A percentile compares a stretch with the other conserved stretches of the same genome.
Evolutionary conservation across 2,329 filamentous ascomycete species (phyloP).

Genomic region (Botryotinia convoluta): DNA sequence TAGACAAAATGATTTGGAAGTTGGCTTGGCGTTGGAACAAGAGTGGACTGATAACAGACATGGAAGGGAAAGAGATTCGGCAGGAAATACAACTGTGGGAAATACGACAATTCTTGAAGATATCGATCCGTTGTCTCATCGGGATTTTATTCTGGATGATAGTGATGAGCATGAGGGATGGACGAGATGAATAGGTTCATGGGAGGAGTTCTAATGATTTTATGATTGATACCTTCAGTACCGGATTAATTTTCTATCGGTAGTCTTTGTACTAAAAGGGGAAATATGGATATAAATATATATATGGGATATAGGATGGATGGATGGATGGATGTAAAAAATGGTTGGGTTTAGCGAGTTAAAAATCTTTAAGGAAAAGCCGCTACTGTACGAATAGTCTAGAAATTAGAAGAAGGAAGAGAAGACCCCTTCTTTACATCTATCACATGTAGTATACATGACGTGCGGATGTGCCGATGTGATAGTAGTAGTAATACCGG

Average conservation of each 20-base stretch:
- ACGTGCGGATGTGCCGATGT: not conserved
- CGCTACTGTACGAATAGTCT: not conserved
- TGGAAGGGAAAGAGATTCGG: not conserved
- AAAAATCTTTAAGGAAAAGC: not conserved
- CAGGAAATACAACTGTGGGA: not conserved
- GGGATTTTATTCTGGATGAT: constrained; percentile 15
- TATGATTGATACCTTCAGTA: constrained; percentile 6
- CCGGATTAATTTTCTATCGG: not conserved
- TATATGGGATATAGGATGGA: not conserved
- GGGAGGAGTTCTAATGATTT: constrained; percentile 5
- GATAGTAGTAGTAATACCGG: not conserved
- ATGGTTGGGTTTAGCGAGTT: not conserved
- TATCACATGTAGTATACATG: not conserved
- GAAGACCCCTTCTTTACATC: not conserved
- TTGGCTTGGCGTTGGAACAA: constrained; percentile 10
- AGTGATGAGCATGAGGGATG: constrained; percentile 13
- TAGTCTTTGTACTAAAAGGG: not conserved
- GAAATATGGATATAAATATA: not conserved
- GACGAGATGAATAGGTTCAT: not conserved
- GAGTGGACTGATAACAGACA: not conserved
- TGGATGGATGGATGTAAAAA: not conserved
- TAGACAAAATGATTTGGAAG: constrained; percentile 12
- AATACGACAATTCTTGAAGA: not conserved
- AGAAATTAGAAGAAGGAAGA: not conserved
- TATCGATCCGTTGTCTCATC: not conserved